Base-by-base conservation (phyloP, 306 rosid species). In the Quercus aquifolioides region DNA sequence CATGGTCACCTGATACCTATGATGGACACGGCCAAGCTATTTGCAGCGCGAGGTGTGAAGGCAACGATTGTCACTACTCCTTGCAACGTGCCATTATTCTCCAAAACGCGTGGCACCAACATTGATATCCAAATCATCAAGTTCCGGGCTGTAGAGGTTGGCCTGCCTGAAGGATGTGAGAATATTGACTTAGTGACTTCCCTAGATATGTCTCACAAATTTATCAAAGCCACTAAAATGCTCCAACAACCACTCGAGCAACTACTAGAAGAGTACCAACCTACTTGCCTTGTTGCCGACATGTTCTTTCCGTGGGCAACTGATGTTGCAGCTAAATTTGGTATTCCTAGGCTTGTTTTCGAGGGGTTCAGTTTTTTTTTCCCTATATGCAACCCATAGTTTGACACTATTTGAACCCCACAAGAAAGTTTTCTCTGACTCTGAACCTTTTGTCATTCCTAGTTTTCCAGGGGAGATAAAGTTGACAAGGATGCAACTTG, bases 321-420 rank as follows among this genome's bases (percentile, higher is more conserved):
- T 1, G 49, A 84, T 17, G 69, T 58, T 0, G 82, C 82, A 28
- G 76, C 84, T 0, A 84, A 76, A 5, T 82, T 71, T 19, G 88
- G 82, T 15, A 84, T 87, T 35, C 86, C 81, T 2, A 79, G 88
- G 85, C 74, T 84, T 23, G 38, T 84, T 46, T 81, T 87, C 46
- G 76, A 62, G 33, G 86, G 78, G 15, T 52, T 73, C 4, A 31
- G 82, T 76, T 76, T 71, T 59, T 59, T 75, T 84, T 51, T 25
- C 86, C 6, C 20, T 73, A 6, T 81, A 78, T 56, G 19, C 75
- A 28, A 14, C 30, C 1, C 46, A 51, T 6, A 62, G 72, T 38
- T 3, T 78, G 31, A 5, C 1, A 8, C 9, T 12, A 2, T 43
- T 54, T 26, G 4, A 77, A 81, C 88, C 92, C 21, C 58, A 71